Evolutionary conservation across 352 stramenopile genomes (phyloP), one percentile per base, ranked within the genome.

Genomic region (Phytophthora pluvialis): DNA sequence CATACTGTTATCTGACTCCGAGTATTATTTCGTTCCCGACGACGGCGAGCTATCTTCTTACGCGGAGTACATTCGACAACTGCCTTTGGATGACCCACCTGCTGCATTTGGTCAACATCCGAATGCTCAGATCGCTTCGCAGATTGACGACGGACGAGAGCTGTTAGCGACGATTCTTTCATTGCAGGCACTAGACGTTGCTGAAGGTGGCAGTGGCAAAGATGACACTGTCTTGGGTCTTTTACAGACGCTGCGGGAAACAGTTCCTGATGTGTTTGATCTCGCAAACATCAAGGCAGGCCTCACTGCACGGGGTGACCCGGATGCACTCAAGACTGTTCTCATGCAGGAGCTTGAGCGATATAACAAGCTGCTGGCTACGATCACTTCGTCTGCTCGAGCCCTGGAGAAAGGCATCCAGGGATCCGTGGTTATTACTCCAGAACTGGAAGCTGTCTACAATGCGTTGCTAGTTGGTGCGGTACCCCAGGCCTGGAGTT

Each of bases 101-200:
- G 71, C 86, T 28, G 94, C 91, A 16, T 99, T 99, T 73, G 96
- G 96, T 0, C 96, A 99, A 64, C 96, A 99, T 58, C 75, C 91
- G 5, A 99, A 99, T 59, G 95, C 96, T 3, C 95, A 99, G 62
- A 99, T 99, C 60, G 85, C 90, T 5, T 97, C 88, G 1, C 90
- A 97, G 35, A 98, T 98, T 51, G 94, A 98, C 53, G 94, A 98
- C 42, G 91, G 92, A 10, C 86, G 81, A 4, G 87, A 96, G 44
- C 51, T 99, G 4, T 61, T 99, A 4, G 79, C 77, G 4, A 98
- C 91, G 7, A 95, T 98, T 33, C 58, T 98, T 15, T 95, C 86
- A 1, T 70, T 98, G 5, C 94, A 98, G 55, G 91, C 90, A 2
- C 73, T 90, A 18, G 84, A 93, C 9, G 84, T 93, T 29, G 74